Evolutionary conservation across 1,139 yeast species (phyloP).

Genomic region (Ashbya aceris): DNA sequence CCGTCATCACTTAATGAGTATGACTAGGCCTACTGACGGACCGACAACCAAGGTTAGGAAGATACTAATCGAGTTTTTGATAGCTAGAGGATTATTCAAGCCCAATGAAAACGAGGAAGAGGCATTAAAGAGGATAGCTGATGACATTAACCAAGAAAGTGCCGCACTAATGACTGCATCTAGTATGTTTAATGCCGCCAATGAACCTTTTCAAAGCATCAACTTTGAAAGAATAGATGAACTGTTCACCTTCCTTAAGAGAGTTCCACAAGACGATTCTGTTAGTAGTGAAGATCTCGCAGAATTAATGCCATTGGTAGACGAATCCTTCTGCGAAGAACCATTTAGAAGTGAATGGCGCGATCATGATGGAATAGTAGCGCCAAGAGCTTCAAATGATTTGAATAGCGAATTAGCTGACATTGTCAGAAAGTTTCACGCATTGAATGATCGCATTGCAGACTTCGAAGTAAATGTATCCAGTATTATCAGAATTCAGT

Average conservation of each 20-base stretch:
- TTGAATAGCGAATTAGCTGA: slow-evolving; percentile 27
- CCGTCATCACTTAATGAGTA: slow-evolving; percentile 48
- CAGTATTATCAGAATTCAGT: slow-evolving; percentile 29
- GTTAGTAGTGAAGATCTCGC: slow-evolving; percentile 19
- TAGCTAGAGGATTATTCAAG: slow-evolving; percentile 20
- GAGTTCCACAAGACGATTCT: slow-evolving; percentile 12
- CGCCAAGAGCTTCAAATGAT: slow-evolving; percentile 25
- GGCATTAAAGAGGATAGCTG: slow-evolving; percentile 24
- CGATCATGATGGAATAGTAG: slow-evolving; percentile 22
- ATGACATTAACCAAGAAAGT: slow-evolving; percentile 27
- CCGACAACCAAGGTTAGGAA: slow-evolving; percentile 29
- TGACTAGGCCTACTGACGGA: slow-evolving; percentile 30
- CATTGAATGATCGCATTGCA: slow-evolving; percentile 25
- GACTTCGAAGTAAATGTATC: slow-evolving; percentile 31
- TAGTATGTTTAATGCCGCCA: slow-evolving; percentile 25
- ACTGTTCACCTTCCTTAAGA: slow-evolving; percentile 21
- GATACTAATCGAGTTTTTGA: slow-evolving; percentile 24
- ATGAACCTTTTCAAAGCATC: slow-evolving; percentile 24
- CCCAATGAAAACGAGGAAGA: slow-evolving; percentile 22
- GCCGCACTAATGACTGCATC: slow-evolving; percentile 30
- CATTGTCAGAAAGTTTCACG: slow-evolving; percentile 25
- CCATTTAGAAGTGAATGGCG: slow-evolving; percentile 26
- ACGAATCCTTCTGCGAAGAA: slow-evolving; percentile 26
- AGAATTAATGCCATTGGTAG: slow-evolving; percentile 17
- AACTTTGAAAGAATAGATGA: slow-evolving; percentile 27